Evolutionary conservation across 2,329 filamentous ascomycete species (phyloP), one percentile per base, ranked within the genome.

Genomic region (Sphaerostilbella broomeana): DNA sequence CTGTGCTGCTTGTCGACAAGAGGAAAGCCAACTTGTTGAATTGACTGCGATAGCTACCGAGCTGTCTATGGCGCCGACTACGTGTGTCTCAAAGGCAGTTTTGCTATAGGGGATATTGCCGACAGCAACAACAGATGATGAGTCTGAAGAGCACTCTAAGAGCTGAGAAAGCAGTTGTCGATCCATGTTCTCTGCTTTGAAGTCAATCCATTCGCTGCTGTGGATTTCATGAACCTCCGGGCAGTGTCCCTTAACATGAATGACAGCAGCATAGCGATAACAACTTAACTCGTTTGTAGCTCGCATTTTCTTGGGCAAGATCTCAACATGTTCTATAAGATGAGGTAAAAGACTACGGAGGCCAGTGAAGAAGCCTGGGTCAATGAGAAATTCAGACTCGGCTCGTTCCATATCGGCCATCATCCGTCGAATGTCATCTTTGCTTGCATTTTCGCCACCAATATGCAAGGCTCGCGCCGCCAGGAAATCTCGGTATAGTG

Each of bases 91-190:
- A 1, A 55, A 58, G 39, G 38, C 57, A 44, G 42, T 64, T 48
- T 47, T 64, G 48, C 39, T 46, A 32, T 52, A 46, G 0, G 55
- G 51, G 9, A 59, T 57, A 21, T 55, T 55, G 22, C 44, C 32
- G 5, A 58, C 18, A 0, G 55, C 45, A 0, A 55, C 21, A 3
- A 36, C 9, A n/a, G n/a, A n/a, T n/a, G n/a, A n/a, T 0, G 20
- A 21, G 2, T 16, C n/a, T 0, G 40, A 18, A 0, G 43, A 39
- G 9, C 18, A 6, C 6, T 45, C 11, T n/a, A 56, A 27, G 1
- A 49, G 40, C 2, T 28, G 11, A 1, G 42, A 5, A 1, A 55
- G 43, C 2, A 40, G 40, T 13, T 37, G 26, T 0, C 18, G 32
- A 27, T 51, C 22, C 12, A 52, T 17, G 3, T 29, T 27, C 5